A percentile compares a stretch with the other conserved stretches of the same genome.
Evolutionary conservation across 2,329 filamentous ascomycete species (phyloP).

Genomic region (Sphaerulina musiva): DNA sequence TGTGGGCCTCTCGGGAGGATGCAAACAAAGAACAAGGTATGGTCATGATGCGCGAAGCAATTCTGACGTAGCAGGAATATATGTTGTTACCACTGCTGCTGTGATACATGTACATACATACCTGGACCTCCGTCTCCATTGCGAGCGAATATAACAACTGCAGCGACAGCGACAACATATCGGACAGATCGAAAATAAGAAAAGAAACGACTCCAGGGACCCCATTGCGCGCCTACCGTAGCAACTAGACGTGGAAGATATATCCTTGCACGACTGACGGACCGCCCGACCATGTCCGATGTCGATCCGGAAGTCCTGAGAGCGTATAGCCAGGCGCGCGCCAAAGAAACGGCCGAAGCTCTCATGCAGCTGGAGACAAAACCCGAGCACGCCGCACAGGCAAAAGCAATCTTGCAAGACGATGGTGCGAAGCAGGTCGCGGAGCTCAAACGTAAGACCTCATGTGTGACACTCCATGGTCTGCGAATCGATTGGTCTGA

Average conservation of each 20-base stretch:
- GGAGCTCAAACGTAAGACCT: constrained; percentile 8
- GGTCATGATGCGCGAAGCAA: neutral
- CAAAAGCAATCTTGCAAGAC: constrained; percentile 6
- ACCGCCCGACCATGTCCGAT: constrained; percentile 1
- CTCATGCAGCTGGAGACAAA: constrained; percentile 2
- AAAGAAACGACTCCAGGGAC: neutral
- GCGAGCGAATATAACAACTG: neutral
- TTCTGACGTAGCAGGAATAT: constrained; percentile 5
- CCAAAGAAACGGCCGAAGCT: constrained; percentile 7
- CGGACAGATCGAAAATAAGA: neutral
- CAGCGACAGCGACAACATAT: neutral
- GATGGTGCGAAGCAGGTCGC: constrained; percentile 8
- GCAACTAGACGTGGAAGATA: neutral
- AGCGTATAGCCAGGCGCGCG: constrained; percentile 6
- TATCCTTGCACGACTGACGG: neutral
- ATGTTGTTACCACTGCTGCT: neutral
- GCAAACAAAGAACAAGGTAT: neutral
- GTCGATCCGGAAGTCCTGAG: constrained; percentile 5
- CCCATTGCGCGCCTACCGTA: neutral
- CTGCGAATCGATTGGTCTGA: constrained; percentile 11
- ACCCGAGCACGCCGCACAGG: constrained; percentile 8
- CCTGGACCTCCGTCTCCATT: neutral
- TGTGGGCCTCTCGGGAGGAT: constrained; percentile 1
- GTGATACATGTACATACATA: too few relatives aligned
- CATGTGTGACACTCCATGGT: neutral